Evolutionary conservation across 1,284 basidiomycete genomes (phyloP).

Genomic region (Waitea zeae): DNA sequence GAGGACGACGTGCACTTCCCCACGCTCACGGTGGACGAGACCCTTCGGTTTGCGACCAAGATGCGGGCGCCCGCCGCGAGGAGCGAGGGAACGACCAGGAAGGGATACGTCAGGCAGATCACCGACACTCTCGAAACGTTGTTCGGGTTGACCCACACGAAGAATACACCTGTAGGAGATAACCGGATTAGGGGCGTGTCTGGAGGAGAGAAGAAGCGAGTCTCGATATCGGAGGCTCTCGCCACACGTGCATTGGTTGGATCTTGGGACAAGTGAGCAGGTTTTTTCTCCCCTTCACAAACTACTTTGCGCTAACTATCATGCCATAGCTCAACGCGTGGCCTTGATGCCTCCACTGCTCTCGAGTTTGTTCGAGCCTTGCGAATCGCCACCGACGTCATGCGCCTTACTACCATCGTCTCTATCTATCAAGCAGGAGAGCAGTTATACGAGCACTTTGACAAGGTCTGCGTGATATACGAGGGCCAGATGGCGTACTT

Average conservation of each 20-base stretch:
- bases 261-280: conserved; percentile 72
- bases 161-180: conserved; percentile 52
- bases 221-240: conserved; percentile 58
- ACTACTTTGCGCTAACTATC: conserved; percentile 9
- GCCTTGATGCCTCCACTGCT: conserved; percentile 58
- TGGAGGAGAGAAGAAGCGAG: conserved; percentile 72
- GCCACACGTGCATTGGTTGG: conserved; percentile 38
- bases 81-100: conserved; percentile 21
- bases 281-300: not conserved
- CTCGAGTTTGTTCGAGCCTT: conserved; percentile 45
- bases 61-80: conserved; percentile 38
- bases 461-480: conserved; percentile 48
- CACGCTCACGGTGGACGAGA: conserved; percentile 54
- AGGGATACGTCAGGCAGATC: conserved; percentile 26
- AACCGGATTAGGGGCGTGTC: conserved; percentile 60
- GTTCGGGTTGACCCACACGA: conserved; percentile 54
- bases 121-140: conserved; percentile 44
- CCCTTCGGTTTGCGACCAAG: conserved; percentile 44
- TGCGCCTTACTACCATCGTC: conserved; percentile 32
- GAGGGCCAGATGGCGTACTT: conserved; percentile 50
- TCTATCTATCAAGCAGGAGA: conserved; percentile 48
- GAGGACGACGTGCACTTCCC: conserved; percentile 68
- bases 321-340: conserved; percentile 48
- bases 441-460: conserved; percentile 28
- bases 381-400: conserved; percentile 40